phyloP scores from a whole-genome alignment of 768 basidiomycete species.

The Agrocybe praecox region DNA sequence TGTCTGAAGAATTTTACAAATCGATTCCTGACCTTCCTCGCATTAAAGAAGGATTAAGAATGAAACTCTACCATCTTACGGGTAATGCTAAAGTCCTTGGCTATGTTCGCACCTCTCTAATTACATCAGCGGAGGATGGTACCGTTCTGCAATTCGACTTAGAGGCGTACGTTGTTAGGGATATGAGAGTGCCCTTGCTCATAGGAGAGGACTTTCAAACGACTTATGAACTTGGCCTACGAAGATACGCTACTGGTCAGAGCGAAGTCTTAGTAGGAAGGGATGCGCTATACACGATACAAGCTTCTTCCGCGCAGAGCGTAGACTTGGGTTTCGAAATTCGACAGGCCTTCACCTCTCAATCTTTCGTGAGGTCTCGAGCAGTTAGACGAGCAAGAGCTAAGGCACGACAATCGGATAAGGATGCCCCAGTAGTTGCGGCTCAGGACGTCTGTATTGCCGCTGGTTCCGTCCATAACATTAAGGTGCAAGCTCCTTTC shows the following conservation, averaged over 20 bases:
- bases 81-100: no score
- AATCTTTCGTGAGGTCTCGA: conserved; percentile 9
- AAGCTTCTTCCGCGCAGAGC: no score
- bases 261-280: conserved; percentile 8
- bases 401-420: no score
- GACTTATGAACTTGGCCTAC: conserved; percentile 8
- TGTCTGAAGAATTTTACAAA: conserved; percentile 10
- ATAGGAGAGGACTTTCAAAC: conserved; percentile 16
- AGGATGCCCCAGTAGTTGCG: no score
- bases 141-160: conserved; percentile 14
- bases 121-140: not conserved
- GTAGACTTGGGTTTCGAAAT: conserved; percentile 22
- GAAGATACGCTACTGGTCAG: conserved; percentile 4
- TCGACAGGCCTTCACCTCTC: conserved; percentile 2
- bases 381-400: no score
- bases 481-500: no score
- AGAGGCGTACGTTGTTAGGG: conserved; percentile 24
- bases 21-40: conserved; percentile 4
- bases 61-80: no score
- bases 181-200: conserved; percentile 20
- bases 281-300: not conserved
- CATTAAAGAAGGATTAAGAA: conserved; percentile 18
- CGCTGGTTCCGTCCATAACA: no score
- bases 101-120: conserved; percentile 10
- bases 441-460: no score